These are phyloP conservation scores for Macrolepiota albuminosa DNA, from an alignment of 768 basidiomycete species.

Conservation along the genomic window DNA sequence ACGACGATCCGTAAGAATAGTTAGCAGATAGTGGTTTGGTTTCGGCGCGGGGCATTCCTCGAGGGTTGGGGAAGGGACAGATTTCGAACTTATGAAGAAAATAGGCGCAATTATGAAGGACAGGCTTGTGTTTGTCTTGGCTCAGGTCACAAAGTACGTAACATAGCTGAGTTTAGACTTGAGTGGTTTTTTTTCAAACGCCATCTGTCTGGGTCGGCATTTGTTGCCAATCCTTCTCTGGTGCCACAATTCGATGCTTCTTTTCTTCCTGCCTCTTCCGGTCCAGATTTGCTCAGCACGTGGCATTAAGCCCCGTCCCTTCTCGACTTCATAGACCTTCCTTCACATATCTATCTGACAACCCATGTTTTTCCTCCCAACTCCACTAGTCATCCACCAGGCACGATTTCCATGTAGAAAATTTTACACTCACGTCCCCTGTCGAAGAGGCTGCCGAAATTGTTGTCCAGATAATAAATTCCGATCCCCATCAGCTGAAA, in stretches of 20 bases:
- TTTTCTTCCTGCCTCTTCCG: constrained; percentile 11
- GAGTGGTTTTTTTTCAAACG: constrained; percentile 7
- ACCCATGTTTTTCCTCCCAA: constrained; percentile 1
- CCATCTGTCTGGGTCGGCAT: constrained; percentile 19
- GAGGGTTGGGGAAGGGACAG: constrained; percentile 21
- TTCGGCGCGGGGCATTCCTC: constrained; percentile 34
- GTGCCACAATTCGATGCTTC: constrained; percentile 7
- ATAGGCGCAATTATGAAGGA: constrained; percentile 23
- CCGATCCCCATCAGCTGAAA: constrained; percentile 13
- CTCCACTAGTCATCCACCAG: constrained; percentile 1
- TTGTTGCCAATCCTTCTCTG: constrained; percentile 14
- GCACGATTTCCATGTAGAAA: constrained; percentile 12
- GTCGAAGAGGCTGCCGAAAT: constrained; percentile 7
- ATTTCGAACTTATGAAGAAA: constrained; percentile 10
- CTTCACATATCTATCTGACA: background rate
- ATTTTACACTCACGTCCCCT: constrained; percentile 8
- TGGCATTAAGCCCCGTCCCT: constrained; percentile 4
- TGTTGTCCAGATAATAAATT: constrained; percentile 6
- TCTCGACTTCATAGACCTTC: constrained; percentile 4
- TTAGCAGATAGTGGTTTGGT: constrained; percentile 20
- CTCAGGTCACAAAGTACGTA: constrained; percentile 27
- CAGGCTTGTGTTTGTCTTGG: constrained; percentile 25
- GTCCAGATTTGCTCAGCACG: constrained; percentile 15
- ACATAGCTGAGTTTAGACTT: constrained; percentile 27
- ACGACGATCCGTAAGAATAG: constrained; percentile 29